Evolutionary conservation across 352 stramenopile genomes (phyloP), one percentile per base, ranked within the genome.

Genomic region (Pythium myriotylum): DNA sequence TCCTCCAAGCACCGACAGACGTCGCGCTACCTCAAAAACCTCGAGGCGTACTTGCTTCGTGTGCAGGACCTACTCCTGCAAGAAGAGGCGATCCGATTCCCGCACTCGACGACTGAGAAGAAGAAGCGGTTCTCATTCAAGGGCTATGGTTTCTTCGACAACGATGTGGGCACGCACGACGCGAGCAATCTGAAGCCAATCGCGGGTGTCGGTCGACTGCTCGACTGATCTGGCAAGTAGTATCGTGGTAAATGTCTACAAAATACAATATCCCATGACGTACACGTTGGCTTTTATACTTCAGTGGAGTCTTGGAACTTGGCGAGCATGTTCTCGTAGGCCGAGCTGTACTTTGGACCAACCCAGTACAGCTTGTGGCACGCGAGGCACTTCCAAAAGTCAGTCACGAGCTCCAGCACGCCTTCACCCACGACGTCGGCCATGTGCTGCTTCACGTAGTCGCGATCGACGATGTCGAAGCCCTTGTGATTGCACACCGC

Each of bases 1-100:
- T 86, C 79, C 22, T 93, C 81, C 29, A 88, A 89, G 54, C 86
- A 95, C 63, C 81, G 86, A 23, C 86, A 93, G 57, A 95, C 86
- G 3, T 73, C 82, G 53, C 82, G 86, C n/a, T 95, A 89, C 66
- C 72, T 93, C 27, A 84, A 91, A 48, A 92, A 92, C 68, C 69
- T 95, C 17, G 78, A 95, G 55, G 76, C 70, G 42, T 95, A 93
- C 53, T 65, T 93, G 65, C 69, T 91, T 54, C 71, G 74, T n/a
- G 71, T 95, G 24, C 84, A 93, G 61, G 82, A 91, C 49, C 59
- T 95, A 55, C 59, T 95, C 45, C 70, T 89, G 47, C 75, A 89
- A 55, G 86, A 95, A 66, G 80, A 92, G 40, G 77, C 85, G 45
- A 84, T 90, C 52, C 78, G 76, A 14, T 94, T 91, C 65, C 84